Evolutionary conservation across 2,329 filamentous ascomycete genomes (phyloP), one percentile per base, ranked within the genome.

Genomic region (Tricladium varicosporioides): DNA sequence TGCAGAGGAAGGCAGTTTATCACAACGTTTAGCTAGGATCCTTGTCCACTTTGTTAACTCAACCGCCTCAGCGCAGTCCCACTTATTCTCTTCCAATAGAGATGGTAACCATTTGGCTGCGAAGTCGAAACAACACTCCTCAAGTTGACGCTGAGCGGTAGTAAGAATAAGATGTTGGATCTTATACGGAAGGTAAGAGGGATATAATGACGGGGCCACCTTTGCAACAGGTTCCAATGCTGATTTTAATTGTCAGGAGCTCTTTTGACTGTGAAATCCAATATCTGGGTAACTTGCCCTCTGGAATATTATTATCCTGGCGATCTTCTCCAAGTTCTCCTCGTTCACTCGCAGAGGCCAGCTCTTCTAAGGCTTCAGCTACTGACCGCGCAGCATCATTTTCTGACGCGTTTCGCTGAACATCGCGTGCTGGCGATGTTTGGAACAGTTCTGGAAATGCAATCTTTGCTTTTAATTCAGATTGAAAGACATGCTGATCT

Each of bases 61-160:
- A 2, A 70, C 65, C 1, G 73, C 70, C 13, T 68, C 65, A 15
- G 73, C 61, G 53, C 72, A 75, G 44, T 70, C 63, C 68, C 63
- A 72, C 27, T 59, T 60, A 14, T 65, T 58, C 13, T 68, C 53
- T 44, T 58, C 19, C 22, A 74, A 60, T 13, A 71, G 52, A 0
- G 55, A 56, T 5, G 73, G 71, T 14, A 72, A 48, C 67, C 69
- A 71, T 53, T 64, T 69, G n/a, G 57, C 62, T 18, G 66, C 65
- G 50, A 74, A 76, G 7, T 74, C 69, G 58, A 74, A 76, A 61
- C 72, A 76, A 54, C 68, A 70, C 54, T 72, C 69, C 58, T 76
- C 74, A 4, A 76, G 66, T 15, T 74, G 47, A 7, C 62, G 57
- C 58, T 76, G 74, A 7, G 64, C 60, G 42, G 65, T 68, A 31